Evolutionary conservation across 1,284 basidiomycete species (phyloP), one percentile per base, ranked within the genome.

Genomic region (Xerocomus minutiporus): DNA sequence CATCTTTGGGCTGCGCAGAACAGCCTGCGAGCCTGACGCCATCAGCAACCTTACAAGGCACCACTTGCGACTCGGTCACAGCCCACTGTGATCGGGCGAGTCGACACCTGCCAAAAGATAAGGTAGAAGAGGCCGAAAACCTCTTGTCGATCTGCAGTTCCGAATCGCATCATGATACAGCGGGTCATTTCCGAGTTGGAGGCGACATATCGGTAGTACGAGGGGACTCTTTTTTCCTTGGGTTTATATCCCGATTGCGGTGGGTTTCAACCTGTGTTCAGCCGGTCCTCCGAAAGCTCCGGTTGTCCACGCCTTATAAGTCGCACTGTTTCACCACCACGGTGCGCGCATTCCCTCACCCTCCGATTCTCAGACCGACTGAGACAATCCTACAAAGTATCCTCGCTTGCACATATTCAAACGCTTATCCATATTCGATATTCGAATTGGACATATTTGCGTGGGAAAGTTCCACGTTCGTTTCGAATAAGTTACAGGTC

Each of bases 391-490:
- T 29, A 29, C 5, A 0, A 31, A 31, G 31, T 31, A 4, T 31
- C 9, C 6, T 31, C 31, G 31, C 38, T 39, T 12, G 38, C 15
- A 15, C 15, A 11, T 35, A 17, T 15, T n/a, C 35, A 20, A 9
- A 36, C 35, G 8, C 35, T 36, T 36, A 20, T n/a, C 34, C 17
- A 25, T 34, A 23, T 45, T 47, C 36, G 32, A 55, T 20, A 46
- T 50, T 51, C 46, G 28, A 5, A 36, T 43, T 25, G 15, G 13
- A 49, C 47, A 39, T 48, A 56, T 46, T 54, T 47, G 43, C 64
- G 64, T 65, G 64, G 63, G 66, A 65, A 68, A 62, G 46, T 38
- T 43, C 57, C 66, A 67, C 66, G 62, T 61, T 25, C 28, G 34
- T 15, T 35, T 35, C 5, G 34, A 35, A 34, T 56, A 49, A 40